These are phyloP conservation scores for Vitis amurensis DNA, from an alignment of 164 flowering plant species.

Conservation along the genomic window DNA sequence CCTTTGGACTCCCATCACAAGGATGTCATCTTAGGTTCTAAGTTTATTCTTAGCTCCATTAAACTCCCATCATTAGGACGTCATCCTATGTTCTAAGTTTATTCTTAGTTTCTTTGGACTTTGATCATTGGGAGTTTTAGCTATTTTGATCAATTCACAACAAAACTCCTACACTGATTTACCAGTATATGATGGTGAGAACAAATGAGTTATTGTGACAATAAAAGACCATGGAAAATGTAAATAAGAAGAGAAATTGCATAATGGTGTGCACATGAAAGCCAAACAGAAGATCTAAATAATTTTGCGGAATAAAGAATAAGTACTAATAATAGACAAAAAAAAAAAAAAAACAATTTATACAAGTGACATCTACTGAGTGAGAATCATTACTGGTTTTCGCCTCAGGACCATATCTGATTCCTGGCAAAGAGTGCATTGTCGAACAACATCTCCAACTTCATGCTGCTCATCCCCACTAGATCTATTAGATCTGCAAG, in stretches of 20 bases:
- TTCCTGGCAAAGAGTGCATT: slow-evolving; percentile 69
- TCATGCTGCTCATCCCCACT: slow-evolving; percentile 50
- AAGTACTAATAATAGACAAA: background rate
- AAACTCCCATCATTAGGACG: too few relatives aligned
- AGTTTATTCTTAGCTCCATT: too few relatives aligned
- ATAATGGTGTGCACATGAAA: background rate
- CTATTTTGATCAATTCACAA: too few relatives aligned
- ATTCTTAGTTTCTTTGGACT: too few relatives aligned
- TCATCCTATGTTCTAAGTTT: too few relatives aligned
- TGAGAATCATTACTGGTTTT: slow-evolving; percentile 53
- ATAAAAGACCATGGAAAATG: background rate
- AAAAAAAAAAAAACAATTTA: background rate
- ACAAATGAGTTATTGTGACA: background rate
- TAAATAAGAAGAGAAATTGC: background rate
- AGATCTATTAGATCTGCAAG: slow-evolving; percentile 60
- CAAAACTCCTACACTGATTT: too few relatives aligned
- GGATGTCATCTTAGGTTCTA: too few relatives aligned
- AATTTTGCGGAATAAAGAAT: background rate
- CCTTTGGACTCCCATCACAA: too few relatives aligned
- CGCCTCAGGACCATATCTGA: slow-evolving; percentile 75
- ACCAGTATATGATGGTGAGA: too few relatives aligned
- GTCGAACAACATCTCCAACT: slow-evolving; percentile 62
- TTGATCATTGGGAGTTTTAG: too few relatives aligned
- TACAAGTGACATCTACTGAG: background rate
- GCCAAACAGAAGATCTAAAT: background rate